A percentile compares a stretch with the other conserved stretches of the same genome.
These are phyloP conservation scores for Mucor irregularis DNA, from an alignment of 371 early-diverging fungal species.

Conservation along the genomic window DNA sequence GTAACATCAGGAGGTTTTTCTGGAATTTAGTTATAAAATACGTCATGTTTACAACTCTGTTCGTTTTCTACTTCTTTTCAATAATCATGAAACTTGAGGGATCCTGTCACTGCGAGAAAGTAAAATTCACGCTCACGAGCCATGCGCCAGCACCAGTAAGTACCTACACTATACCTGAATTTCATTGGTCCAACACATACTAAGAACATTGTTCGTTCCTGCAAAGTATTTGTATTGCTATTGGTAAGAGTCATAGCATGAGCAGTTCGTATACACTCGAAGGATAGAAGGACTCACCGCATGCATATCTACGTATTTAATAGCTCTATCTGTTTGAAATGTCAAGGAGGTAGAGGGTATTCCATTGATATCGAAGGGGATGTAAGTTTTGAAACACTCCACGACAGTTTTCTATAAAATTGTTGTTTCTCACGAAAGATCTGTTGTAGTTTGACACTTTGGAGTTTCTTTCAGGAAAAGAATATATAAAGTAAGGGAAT, in stretches of 20 bases:
- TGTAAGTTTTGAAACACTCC: too few species aligned
- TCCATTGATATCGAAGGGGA: constrained; percentile 43
- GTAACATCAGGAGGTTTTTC: too few species aligned
- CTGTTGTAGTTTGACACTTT: constrained; percentile 33
- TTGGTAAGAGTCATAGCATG: constrained; percentile 32
- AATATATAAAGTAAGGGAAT: constrained; percentile 35
- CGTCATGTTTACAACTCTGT: too few species aligned
- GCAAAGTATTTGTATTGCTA: constrained; percentile 48
- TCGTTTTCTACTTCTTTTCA: too few species aligned
- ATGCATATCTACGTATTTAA: background rate
- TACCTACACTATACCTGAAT: too few species aligned
- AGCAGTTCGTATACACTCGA: too few species aligned
- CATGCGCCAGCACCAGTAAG: constrained; percentile 45
- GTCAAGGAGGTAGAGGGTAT: constrained; percentile 49
- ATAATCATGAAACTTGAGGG: constrained; percentile 50
- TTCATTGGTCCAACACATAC: background rate
- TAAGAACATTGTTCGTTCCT: too few species aligned
- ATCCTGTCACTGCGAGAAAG: constrained; percentile 53
- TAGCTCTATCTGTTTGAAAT: constrained; percentile 53
- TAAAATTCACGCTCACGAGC: constrained; percentile 30
- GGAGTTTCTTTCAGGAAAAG: constrained; percentile 31
- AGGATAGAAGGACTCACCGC: too few species aligned
- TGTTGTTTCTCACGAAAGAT: too few species aligned
- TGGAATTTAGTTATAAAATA: too few species aligned
- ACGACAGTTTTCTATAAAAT: too few species aligned